Evolutionary conservation across 108 stramenopile genomes (phyloP).

Genomic region (Epipyxis sp.): DNA sequence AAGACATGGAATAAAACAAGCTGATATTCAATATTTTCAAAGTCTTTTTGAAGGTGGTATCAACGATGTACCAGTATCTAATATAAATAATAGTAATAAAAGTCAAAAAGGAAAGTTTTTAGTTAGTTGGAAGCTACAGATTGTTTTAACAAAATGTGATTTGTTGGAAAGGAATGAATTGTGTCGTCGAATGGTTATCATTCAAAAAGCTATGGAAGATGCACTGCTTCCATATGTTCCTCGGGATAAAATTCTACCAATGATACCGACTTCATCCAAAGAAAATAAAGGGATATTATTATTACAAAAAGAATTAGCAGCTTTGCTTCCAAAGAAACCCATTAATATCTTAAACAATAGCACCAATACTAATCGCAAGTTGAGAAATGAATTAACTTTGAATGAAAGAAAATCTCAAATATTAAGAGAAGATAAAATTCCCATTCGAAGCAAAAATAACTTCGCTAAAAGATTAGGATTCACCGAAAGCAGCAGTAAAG

Average conservation of each 20-base stretch:
- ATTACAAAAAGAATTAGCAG: slow-evolving; percentile 44
- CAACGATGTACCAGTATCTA: no score
- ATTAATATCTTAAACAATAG: no score
- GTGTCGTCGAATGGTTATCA: slow-evolving; percentile 37
- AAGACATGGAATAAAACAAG: slow-evolving; percentile 44
- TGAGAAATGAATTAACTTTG: no score
- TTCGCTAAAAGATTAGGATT: no score
- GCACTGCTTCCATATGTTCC: slow-evolving; percentile 36
- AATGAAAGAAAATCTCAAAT: no score
- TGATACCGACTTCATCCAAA: slow-evolving; percentile 33
- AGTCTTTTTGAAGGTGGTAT: no score
- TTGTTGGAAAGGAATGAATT: slow-evolving; percentile 45
- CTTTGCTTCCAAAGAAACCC: no score
- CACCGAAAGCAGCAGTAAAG: no score
- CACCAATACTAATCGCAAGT: no score
- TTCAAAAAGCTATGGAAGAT: slow-evolving; percentile 40
- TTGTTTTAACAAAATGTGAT: slow-evolving; percentile 52
- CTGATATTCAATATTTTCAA: slow-evolving; percentile 44
- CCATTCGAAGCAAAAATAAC: no score
- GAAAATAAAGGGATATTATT: slow-evolving; percentile 39
- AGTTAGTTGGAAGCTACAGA: slow-evolving; percentile 47
- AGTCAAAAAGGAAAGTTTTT: slow-evolving; percentile 35
- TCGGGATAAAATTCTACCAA: slow-evolving; percentile 38
- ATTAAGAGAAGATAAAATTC: no score
- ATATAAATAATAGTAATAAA: background rate